Base-by-base conservation (phyloP, 106 monocot species). In the Dendrobium nobile region DNA sequence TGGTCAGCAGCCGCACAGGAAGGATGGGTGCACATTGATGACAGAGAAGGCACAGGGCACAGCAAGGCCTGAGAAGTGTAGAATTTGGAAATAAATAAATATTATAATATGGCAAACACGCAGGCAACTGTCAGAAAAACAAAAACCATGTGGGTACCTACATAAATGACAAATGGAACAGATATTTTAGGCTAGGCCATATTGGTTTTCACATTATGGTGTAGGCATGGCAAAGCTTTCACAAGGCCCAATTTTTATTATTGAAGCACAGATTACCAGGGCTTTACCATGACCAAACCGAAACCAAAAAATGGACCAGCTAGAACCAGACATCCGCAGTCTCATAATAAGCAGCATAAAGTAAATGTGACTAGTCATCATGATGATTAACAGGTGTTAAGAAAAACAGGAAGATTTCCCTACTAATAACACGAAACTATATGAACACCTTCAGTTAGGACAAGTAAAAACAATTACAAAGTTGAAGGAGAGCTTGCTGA, bases 51-150 rank as follows among this genome's bases (percentile, higher is more conserved):
- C 4, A 11, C 70, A 33, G 27, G 4, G 42, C 74, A 74, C 42
- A 43, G 40, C 40, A 41, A 20, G 42, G 74, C 74, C 74, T 74
- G 74, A 74, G 74, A 74, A 74, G 7, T 70, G 37, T 33, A 70
- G 70, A 31, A 31, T 70, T 70, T 20, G 27, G 33, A 70, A 33
- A 9, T 70, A 70, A 70, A 70, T 70, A 70, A 31, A 70, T 37
- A 37, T 70, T 37, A 70, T 3, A 70, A 16, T 70, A 37, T 27
- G n/a, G n/a, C 37, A 37, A 37, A 33, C 33, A 70, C 68, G 10
- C 3, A 13, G 70, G 33, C 0, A 61, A 61, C 61, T 22, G 22
- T 22, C 22, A 6, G 61, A 61, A 61, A 56, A 61, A 61, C 1
- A 61, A 61, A 58, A 58, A 58, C 18, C 0, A 18, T 58, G 4